These are phyloP conservation scores for Grosmannia penicillata DNA, from an alignment of 2,329 filamentous ascomycete genomes.

Conservation along the genomic window DNA sequence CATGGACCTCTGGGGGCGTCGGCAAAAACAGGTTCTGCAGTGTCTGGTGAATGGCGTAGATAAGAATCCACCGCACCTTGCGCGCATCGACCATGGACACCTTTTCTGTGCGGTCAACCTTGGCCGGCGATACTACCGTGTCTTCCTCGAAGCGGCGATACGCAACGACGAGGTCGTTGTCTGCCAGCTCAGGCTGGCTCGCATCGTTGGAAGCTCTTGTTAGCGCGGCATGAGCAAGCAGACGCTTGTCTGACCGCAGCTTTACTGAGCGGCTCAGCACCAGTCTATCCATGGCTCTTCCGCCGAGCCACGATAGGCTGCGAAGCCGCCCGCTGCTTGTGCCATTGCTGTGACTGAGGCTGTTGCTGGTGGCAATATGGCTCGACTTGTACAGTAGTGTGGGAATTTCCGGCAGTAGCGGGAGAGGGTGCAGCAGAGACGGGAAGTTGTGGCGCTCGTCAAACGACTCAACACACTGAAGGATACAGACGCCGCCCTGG, in stretches of 20 bases:
- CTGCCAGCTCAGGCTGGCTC: slow-evolving; percentile 17
- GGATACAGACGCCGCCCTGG: slow-evolving; percentile 53
- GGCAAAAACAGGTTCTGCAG: slow-evolving; percentile 45
- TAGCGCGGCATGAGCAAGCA: slow-evolving; percentile 37
- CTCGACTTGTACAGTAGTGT: too few relatives aligned
- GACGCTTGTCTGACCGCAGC: slow-evolving; percentile 29
- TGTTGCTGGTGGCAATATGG: too few relatives aligned
- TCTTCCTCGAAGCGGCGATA: slow-evolving; percentile 59
- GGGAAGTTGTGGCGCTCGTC: slow-evolving; percentile 44
- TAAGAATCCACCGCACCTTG: slow-evolving; percentile 64
- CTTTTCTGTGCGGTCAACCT: slow-evolving; percentile 40
- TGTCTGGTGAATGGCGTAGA: slow-evolving; percentile 62
- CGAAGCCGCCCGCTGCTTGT: slow-evolving; percentile 10
- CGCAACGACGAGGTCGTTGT: slow-evolving; percentile 47
- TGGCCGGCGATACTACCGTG: slow-evolving; percentile 30
- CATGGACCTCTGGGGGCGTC: slow-evolving; percentile 44
- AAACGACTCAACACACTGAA: slow-evolving; percentile 54
- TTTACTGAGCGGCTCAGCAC: slow-evolving; percentile 17
- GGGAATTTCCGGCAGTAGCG: slow-evolving; percentile 42
- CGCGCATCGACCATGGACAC: slow-evolving; percentile 50
- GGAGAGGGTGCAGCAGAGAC: slow-evolving; percentile 49
- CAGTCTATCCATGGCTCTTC: slow-evolving; percentile 10
- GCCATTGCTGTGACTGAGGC: too few relatives aligned
- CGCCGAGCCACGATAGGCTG: slow-evolving; percentile 26
- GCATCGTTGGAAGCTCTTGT: slow-evolving; percentile 32